These are phyloP conservation scores for Nannochloris sp. DNA, from an alignment of 139 green algal genomes.

Conservation along the genomic window DNA sequence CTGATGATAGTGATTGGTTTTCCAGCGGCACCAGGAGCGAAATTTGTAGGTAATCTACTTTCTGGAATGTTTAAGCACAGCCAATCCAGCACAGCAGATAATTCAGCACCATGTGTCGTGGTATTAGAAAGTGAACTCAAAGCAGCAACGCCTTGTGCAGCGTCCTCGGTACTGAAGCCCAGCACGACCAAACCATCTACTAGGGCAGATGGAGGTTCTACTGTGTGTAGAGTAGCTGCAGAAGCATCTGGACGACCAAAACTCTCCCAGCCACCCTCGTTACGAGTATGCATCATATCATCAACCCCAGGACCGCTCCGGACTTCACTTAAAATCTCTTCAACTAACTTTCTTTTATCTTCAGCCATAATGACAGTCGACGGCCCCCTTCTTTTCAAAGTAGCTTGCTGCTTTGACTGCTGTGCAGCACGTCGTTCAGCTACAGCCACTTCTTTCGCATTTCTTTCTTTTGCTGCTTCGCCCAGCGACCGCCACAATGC, in stretches of 20 bases:
- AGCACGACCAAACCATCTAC: slow-evolving; percentile 29
- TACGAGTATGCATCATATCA: neutral
- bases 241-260: neutral
- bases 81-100: slow-evolving; percentile 61
- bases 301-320: neutral
- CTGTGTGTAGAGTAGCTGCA: neutral
- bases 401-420: slow-evolving; percentile 16
- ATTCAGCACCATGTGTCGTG: too few relatives aligned
- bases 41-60: slow-evolving; percentile 50
- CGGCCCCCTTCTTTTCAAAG: slow-evolving; percentile 15
- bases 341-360: slow-evolving; percentile 31
- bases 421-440: slow-evolving; percentile 1
- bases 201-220: slow-evolving; percentile 1
- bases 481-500: slow-evolving; percentile 40
- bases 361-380: slow-evolving; percentile 41
- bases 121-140: neutral
- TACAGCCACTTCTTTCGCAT: slow-evolving; percentile 10
- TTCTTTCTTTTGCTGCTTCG: slow-evolving; percentile 18
- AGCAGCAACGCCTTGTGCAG: slow-evolving; percentile 15
- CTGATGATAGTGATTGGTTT: slow-evolving; percentile 30
- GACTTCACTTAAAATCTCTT: slow-evolving; percentile 14
- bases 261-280: neutral
- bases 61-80: slow-evolving; percentile 56
- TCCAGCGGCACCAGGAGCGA: slow-evolving; percentile 41
- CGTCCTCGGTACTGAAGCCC: slow-evolving; percentile 48